These are phyloP conservation scores for Ceratocystis colombiana DNA, from an alignment of 2,329 filamentous ascomycete species.

Conservation along the genomic window DNA sequence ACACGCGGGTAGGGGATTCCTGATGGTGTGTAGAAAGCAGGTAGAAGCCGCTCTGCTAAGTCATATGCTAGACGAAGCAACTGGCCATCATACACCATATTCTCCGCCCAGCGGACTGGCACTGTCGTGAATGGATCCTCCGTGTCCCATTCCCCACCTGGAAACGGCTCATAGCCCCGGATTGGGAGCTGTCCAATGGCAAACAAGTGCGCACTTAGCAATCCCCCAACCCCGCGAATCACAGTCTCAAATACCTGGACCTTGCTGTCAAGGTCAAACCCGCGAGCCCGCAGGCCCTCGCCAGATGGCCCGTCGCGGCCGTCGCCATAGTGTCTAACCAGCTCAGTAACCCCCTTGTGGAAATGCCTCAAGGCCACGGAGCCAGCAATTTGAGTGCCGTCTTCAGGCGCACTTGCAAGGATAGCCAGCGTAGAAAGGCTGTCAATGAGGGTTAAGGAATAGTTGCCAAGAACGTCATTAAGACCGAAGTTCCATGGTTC, in stretches of 20 bases:
- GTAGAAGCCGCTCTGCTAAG: slow-evolving; percentile 70
- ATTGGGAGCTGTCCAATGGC: slow-evolving; percentile 86
- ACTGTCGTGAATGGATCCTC: slow-evolving; percentile 40
- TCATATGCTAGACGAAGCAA: slow-evolving; percentile 81
- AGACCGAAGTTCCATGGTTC: slow-evolving; percentile 74
- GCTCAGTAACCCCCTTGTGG: slow-evolving; percentile 63
- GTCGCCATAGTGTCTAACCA: slow-evolving; percentile 80
- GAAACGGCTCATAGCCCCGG: slow-evolving; percentile 55
- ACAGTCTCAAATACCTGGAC: slow-evolving; percentile 98
- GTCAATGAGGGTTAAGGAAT: slow-evolving; percentile 90
- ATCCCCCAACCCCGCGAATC: slow-evolving; percentile 80
- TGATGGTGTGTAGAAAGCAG: slow-evolving; percentile 83
- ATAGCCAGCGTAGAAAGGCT: slow-evolving; percentile 91
- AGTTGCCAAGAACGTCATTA: slow-evolving; percentile 94
- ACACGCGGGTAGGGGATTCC: slow-evolving; percentile 92
- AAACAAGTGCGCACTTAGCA: slow-evolving; percentile 89
- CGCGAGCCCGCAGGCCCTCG: slow-evolving; percentile 60
- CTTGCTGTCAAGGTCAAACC: slow-evolving; percentile 94
- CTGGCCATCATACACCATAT: slow-evolving; percentile 79
- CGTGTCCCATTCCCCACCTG: slow-evolving; percentile 27
- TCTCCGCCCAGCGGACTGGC: slow-evolving; percentile 62
- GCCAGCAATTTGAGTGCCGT: slow-evolving; percentile 30
- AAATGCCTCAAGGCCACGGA: slow-evolving; percentile 57
- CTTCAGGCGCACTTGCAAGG: slow-evolving; percentile 60
- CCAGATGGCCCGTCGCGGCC: slow-evolving; percentile 59